Evolutionary conservation across 495 filamentous ascomycete genomes (phyloP), one percentile per base, ranked within the genome.

Genomic region (Xylaria flabelliformis): DNA sequence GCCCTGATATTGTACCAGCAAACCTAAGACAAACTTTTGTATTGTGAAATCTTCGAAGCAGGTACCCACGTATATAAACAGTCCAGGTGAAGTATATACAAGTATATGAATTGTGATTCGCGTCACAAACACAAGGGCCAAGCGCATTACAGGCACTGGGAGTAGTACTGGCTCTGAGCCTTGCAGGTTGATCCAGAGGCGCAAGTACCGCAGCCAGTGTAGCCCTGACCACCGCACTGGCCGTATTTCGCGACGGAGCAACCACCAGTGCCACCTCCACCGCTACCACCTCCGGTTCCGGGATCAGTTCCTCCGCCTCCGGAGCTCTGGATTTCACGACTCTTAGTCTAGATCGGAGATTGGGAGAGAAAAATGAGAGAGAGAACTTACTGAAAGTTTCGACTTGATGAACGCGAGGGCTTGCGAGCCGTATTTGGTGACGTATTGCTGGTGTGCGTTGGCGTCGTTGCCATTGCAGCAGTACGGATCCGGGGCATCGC

Each of bases 391-490:
- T 1, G 44, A 46, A 29, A 79, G 56, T n/a, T 77, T 71, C 61
- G 75, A 78, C 77, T 78, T 75, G 71, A 84, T 76, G 32, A 84
- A 83, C 0, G 68, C 51, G 32, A 84, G 73, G 34, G 82, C 82
- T 59, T 80, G 74, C 65, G 74, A 58, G 21, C 82, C 82, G 59
- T 84, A 84, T 73, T 87, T 86, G 67, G 77, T 80, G 59, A 86
- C 89, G 71, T 91, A 91, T 17, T 86, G 84, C 76, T 90, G 86
- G 77, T 91, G 89, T 19, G 84, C 85, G 66, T 85, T 84, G 9
- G 82, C 82, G 74, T 90, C 81, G 76, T 81, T 89, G 67, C 89
- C 89, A 69, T 85, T 90, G 82, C 89, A 90, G 84, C 89, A 91
- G 79, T 90, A 90, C 0, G 89, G 89, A 74, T 91, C 89, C 1